Percentiles rank a stretch among this genome's conserved stretches.
phyloP scores from a whole-genome alignment of 352 stramenopile genomes.

The Globisporangium radiosum region DNA sequence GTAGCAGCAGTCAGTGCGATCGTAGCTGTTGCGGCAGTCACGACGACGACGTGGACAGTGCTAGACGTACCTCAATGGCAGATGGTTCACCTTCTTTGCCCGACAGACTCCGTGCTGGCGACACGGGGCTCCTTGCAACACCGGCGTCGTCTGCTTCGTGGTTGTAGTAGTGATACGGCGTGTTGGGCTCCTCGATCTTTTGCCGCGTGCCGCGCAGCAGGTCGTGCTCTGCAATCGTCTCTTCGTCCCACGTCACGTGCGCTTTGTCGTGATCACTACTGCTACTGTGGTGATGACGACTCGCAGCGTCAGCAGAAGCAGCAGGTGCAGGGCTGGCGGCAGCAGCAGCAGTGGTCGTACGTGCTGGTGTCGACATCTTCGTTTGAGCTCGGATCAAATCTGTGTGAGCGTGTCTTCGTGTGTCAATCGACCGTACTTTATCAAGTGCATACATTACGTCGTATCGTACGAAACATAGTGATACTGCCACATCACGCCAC shows the following conservation, averaged over 20 bases:
- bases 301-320: too few species aligned
- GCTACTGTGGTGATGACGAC: too few species aligned
- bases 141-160: slow-evolving; percentile 18
- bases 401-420: too few species aligned
- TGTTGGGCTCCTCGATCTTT: slow-evolving; percentile 93
- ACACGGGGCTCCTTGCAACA: slow-evolving; percentile 20
- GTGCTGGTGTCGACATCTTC: too few species aligned
- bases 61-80: slow-evolving; percentile 28
- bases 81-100: slow-evolving; percentile 29
- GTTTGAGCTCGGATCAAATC: too few species aligned
- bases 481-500: too few species aligned
- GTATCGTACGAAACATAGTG: too few species aligned
- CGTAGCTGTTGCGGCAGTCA: neutral
- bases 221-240: slow-evolving; percentile 89
- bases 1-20: too few species aligned
- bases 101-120: slow-evolving; percentile 44
- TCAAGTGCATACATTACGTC: too few species aligned
- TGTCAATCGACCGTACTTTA: too few species aligned
- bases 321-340: too few species aligned
- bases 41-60: slow-evolving; percentile 1
- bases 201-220: slow-evolving; percentile 87
- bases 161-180: slow-evolving; percentile 82
- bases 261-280: neutral
- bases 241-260: slow-evolving; percentile 88
- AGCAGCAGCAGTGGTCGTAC: too few species aligned